phyloP scores from a whole-genome alignment of 1,284 basidiomycete genomes.

The Heterobasidion parviporum region DNA sequence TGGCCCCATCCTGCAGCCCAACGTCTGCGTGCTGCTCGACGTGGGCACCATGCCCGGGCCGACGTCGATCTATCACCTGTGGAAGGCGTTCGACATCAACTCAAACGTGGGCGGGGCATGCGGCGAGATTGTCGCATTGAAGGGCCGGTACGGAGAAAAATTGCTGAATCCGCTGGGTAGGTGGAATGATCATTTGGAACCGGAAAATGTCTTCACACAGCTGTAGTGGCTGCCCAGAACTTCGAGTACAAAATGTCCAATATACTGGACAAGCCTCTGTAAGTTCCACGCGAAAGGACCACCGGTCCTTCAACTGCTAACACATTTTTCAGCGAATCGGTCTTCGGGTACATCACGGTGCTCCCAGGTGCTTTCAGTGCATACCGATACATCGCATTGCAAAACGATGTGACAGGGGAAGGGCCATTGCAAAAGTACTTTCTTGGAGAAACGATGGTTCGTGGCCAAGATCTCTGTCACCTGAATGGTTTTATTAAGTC shows the following conservation, averaged over 20 bases:
- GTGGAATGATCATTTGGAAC: not conserved
- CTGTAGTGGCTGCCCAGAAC: constrained; percentile 85
- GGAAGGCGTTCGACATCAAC: constrained; percentile 93
- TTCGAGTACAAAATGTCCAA: constrained; percentile 93
- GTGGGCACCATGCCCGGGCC: constrained; percentile 86
- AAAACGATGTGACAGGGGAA: constrained; percentile 79
- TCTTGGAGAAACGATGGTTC: constrained; percentile 80
- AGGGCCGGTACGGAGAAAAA: constrained; percentile 79
- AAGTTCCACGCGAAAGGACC: not conserved
- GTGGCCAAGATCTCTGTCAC: not conserved
- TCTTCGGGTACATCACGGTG: constrained; percentile 90
- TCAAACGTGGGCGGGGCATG: constrained; percentile 92
- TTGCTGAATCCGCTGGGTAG: constrained; percentile 68
- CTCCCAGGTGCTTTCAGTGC: constrained; percentile 93
- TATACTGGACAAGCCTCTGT: constrained; percentile 83
- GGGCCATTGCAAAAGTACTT: constrained; percentile 96
- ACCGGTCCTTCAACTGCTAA: not conserved
- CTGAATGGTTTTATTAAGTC: not conserved
- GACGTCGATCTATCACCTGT: constrained; percentile 85
- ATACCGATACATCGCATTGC: constrained; percentile 83
- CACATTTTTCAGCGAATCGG: constrained; percentile 55
- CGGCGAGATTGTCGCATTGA: constrained; percentile 91
- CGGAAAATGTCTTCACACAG: not conserved
- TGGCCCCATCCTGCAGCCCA: constrained; percentile 69
- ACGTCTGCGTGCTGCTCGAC: constrained; percentile 85